Evolutionary conservation across 2,329 filamentous ascomycete genomes (phyloP), one percentile per base, ranked within the genome.

Genomic region (Davidsoniella neocaledoniae): DNA sequence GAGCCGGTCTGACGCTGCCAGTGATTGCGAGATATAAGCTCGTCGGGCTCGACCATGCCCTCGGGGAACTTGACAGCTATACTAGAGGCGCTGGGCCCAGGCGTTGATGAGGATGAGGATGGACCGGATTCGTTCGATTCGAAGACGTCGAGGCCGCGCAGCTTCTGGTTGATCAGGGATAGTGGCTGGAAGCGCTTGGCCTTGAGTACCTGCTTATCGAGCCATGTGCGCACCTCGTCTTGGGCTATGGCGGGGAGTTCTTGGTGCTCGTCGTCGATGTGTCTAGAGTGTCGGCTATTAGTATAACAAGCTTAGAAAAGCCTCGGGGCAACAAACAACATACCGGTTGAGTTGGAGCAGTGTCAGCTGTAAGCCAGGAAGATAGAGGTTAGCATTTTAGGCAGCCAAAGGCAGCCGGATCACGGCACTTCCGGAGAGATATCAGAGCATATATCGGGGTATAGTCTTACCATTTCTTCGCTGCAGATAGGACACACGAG

Each of bases 401-500:
- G 8, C n/a, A 21, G 12, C n/a, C 43, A 58, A 40, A 60, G 58
- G 61, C 53, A 62, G 56, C 46, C 43, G 43, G n/a, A 16, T 43
- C 6, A 33, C 21, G 21, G 21, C 21, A 21, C 21, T 4, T 21
- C 21, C 3, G 21, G 21, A 21, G 21, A 5, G 21, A 21, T 21
- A 21, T 21, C 21, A 21, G 4, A 21, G 4, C 21, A 21, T 21
- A 21, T 21, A 21, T 21, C 21, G 4, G 10, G 38, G 17, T 14
- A 25, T 12, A 38, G 43, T 59, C 68, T 55, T 68, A 91, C 87
- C 91, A 98, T 98, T 65, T 95, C 88, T 67, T 96, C 93, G 58
- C 81, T 87, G 66, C 91, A 98, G 61, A 98, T 98, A n/a, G 91
- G 91, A 63, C 91, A 98, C 50, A 90, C 78, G 53, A 98, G 77